A percentile compares a stretch with the other conserved stretches of the same genome.
Evolutionary conservation across 1,139 yeast genomes (phyloP).

Genomic region (Yamadazyma songkhlaensis): DNA sequence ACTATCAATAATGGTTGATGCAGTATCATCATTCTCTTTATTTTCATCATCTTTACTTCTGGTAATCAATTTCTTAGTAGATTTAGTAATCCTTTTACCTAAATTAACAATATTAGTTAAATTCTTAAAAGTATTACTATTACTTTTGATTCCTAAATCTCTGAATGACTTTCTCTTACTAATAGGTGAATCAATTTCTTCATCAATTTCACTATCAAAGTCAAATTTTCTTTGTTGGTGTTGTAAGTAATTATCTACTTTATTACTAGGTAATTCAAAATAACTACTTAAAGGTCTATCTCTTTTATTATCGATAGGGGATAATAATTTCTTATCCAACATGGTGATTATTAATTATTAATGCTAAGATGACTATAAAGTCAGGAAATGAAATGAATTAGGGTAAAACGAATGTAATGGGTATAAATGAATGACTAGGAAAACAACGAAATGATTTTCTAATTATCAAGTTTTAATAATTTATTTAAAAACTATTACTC

Average conservation of each 20-base stretch:
- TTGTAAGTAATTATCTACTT: slow-evolving; percentile 10
- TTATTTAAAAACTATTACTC: too few relatives aligned
- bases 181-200: slow-evolving; percentile 12
- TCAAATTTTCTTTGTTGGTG: slow-evolving; percentile 9
- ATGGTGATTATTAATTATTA: neutral
- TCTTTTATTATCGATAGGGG: slow-evolving; percentile 16
- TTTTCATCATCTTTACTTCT: slow-evolving; percentile 8
- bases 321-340: slow-evolving; percentile 8
- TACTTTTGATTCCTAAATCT: slow-evolving; percentile 2
- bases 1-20: slow-evolving; percentile 14
- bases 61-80: slow-evolving; percentile 9
- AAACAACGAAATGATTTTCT: too few relatives aligned
- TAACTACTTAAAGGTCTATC: slow-evolving; percentile 29
- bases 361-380: neutral
- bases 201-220: slow-evolving; percentile 4
- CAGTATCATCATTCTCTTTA: slow-evolving; percentile 15
- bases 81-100: slow-evolving; percentile 15
- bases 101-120: slow-evolving; percentile 21
- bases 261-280: slow-evolving; percentile 30
- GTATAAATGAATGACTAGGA: too few relatives aligned
- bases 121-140: slow-evolving; percentile 21
- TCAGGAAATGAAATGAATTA: neutral
- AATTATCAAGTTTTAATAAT: too few relatives aligned
- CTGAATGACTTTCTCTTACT: slow-evolving; percentile 5
- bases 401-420: too few relatives aligned